Conservation (phyloP, 495 filamentous ascomycete genomes). For the Daldinia loculata region DNA sequence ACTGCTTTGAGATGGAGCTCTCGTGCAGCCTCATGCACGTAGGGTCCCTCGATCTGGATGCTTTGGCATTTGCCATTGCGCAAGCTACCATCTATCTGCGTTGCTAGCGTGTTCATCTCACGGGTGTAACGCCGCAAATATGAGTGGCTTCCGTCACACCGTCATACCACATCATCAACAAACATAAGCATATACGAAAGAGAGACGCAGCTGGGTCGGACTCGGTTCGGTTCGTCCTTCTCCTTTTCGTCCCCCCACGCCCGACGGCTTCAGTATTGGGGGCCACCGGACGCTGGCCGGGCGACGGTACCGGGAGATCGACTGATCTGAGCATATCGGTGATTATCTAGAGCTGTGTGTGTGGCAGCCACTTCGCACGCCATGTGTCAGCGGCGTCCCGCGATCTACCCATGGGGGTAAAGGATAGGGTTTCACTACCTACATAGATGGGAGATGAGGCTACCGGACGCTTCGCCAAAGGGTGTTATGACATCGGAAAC, state of each 20-base stretch:
- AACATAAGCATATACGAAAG: conserved; percentile 26
- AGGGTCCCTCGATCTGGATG: conserved; percentile 17
- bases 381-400: conserved; percentile 27
- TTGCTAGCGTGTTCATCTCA: conserved; percentile 10
- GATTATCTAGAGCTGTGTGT: not conserved
- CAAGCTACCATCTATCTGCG: not conserved
- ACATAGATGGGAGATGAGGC: conserved; percentile 2
- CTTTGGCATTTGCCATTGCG: not conserved
- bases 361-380: conserved; percentile 1
- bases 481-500: conserved; percentile 11
- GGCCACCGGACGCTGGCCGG: not conserved
- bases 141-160: conserved; percentile 6
- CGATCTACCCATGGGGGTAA: not conserved
- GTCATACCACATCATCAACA: conserved; percentile 24
- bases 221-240: conserved; percentile 1
- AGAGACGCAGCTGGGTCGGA: not conserved
- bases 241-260: conserved; percentile 2
- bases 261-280: not conserved
- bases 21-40: conserved; percentile 15
- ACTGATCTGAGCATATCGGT: not conserved
- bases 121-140: not conserved
- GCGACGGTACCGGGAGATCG: not conserved
- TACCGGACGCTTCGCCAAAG: not conserved
- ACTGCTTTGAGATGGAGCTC: conserved; percentile 4
- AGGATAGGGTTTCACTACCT: conserved; percentile 17